Base-by-base conservation (phyloP, 768 basidiomycete genomes). In the Leucocoprinus sp. region DNA sequence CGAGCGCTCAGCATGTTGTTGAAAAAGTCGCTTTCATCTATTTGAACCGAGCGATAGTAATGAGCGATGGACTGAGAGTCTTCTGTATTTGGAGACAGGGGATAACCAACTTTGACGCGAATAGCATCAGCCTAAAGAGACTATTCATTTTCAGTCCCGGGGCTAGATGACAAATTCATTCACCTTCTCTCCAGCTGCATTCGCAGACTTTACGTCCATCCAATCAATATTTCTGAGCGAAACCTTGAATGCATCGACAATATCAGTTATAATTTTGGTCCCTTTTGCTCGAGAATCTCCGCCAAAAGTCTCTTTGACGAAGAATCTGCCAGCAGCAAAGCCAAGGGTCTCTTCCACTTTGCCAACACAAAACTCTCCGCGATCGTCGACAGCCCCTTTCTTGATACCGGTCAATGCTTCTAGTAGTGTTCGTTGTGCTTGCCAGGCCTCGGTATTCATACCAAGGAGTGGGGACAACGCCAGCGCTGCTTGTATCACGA, bases 31-130 rank as follows among this genome's bases (percentile, higher is more conserved):
- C 75, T 66, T 26, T 75, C 64, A 49, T 80, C 66, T 37, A 93
- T 69, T 38, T 78, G 74, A 36, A 90, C 75, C n/a, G 64, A 64
- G 8, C 64, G 62, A 59, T 97, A 98, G 64, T 92, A 98, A 31
- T 57, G 65, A 22, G 73, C 69, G 35, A 98, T 74, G 7, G 87
- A 81, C 19, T 64, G 63, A 29, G 92, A 72, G 56, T 80, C 69
- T 14, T 69, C 69, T 1, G 88, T 93, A 60, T 98, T 74, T 1
- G 96, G 96, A 2, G 80, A 89, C 8, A 83, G 57, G 1, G 96
- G 95, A 64, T 82, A 98, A 47, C 96, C 96, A 50, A 99, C 87
- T 71, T 97, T 95, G 61, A 91, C 76, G 22, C 82, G 78, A 50
- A 93, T 83, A 0, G 80, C 78, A 57, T 84, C 75, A 11, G 89